Evolutionary conservation across 108 stramenopile species (phyloP), one percentile per base, ranked within the genome.

Genomic region (Poteriospumella lacustris): DNA sequence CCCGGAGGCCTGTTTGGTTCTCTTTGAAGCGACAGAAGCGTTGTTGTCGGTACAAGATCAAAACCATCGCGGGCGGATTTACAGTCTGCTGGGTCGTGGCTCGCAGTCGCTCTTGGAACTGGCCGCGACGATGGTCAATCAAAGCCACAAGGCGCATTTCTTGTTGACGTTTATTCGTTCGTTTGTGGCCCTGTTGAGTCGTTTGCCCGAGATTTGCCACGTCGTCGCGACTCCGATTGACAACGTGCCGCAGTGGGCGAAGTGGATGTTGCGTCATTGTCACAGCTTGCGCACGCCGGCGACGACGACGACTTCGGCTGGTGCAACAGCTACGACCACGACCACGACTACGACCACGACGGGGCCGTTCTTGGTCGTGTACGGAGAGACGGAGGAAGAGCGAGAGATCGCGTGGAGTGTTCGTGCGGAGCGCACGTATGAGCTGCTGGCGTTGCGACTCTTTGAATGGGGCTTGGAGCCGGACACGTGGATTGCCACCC

Each of bases 81-180:
- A n/a, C n/a, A n/a, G n/a, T n/a, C n/a, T n/a, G n/a, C n/a, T n/a
- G n/a, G n/a, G n/a, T n/a, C n/a, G n/a, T n/a, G n/a, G n/a, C n/a
- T n/a, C n/a, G n/a, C n/a, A n/a, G n/a, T n/a, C n/a, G n/a, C n/a
- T n/a, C 47, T 52, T 15, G 47, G 19, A 19, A 64, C 60, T 24
- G 3, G 24, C 60, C 31, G 15, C 60, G 29, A 3, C 29, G 28
- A 64, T 64, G 60, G 12, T 12, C 29, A 33, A 15, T 3, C 60
- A 64, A 52, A 19, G 47, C 19, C 15, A 34, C 33, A 64, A 64
- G 60, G 36, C 60, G 24, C 28, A 64, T 9, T 12, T 24, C 5
- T 26, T 64, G 29, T 24, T 64, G 33, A 34, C 36, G 9, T 64
- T 64, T 64, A 64, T 64, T 64, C 60, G 60, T 33, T 64, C 60